Conservation (phyloP, 176 grass and related monocot species). For the Miscanthus lutarioriparius region DNA sequence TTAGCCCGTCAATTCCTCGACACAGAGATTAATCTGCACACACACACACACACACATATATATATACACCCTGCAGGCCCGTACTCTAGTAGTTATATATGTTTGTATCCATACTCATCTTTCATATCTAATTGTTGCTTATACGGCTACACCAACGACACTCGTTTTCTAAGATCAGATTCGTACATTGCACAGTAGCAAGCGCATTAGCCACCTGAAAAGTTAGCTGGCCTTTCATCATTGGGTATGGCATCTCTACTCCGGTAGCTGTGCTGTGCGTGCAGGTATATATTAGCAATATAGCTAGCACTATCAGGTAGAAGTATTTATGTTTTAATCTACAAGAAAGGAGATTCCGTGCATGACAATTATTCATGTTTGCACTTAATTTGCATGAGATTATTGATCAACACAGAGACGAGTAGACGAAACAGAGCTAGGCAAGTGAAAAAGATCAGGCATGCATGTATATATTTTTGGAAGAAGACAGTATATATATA, state of each 20-base stretch:
- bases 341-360: slow-evolving; percentile 22
- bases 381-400: slow-evolving; percentile 31
- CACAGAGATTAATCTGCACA: not conserved
- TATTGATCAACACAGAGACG: not conserved
- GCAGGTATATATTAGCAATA: not conserved
- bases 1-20: slow-evolving; percentile 39
- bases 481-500: not conserved
- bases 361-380: not conserved
- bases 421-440: not conserved
- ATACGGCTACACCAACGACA: not conserved
- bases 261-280: not conserved
- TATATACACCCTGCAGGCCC: not conserved
- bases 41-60: not conserved
- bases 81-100: not conserved
- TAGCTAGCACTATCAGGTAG: not conserved
- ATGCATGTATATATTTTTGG: not conserved
- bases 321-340: not conserved
- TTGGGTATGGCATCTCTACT: slow-evolving; percentile 21
- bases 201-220: slow-evolving; percentile 25
- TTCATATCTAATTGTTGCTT: not conserved
- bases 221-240: slow-evolving; percentile 38
- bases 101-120: slow-evolving; percentile 5
- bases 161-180: not conserved
- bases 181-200: slow-evolving; percentile 3
- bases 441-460: not conserved